Percentiles rank a stretch among this genome's conserved stretches.
phyloP scores from a whole-genome alignment of 2,329 filamentous ascomycete genomes.

The Alternaria triticina region DNA sequence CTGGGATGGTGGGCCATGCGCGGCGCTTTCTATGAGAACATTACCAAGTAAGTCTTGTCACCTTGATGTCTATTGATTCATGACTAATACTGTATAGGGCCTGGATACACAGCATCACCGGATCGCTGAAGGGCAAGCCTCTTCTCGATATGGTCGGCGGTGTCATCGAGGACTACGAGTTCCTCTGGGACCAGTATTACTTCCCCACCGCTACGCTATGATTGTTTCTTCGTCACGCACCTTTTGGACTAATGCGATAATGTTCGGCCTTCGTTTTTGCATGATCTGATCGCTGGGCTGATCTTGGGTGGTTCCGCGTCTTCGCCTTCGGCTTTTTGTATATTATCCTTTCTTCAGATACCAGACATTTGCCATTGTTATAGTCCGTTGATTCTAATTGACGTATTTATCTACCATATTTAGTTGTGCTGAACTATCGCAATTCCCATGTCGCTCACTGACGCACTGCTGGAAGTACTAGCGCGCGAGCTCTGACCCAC shows the following conservation, averaged over 20 bases:
- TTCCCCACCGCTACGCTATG: constrained; percentile 72
- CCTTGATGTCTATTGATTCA: not conserved
- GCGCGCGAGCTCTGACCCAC: constrained; percentile 28
- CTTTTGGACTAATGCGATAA: not conserved
- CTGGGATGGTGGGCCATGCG: constrained; percentile 97
- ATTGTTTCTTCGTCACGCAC: not conserved
- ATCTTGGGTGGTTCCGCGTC: not conserved
- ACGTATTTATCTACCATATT: not conserved
- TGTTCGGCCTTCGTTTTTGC: not conserved
- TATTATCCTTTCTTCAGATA: constrained; percentile 27
- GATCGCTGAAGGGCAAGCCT: constrained; percentile 72
- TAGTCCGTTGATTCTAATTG: not conserved
- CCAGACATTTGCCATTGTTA: constrained; percentile 12
- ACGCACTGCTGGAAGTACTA: constrained; percentile 20
- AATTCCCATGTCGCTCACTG: constrained; percentile 10
- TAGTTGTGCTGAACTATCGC: not conserved
- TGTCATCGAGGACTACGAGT: constrained; percentile 94
- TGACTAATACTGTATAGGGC: constrained; percentile 50
- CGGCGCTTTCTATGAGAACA: constrained; percentile 93
- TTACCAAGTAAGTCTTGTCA: constrained; percentile 66
- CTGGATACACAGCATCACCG: constrained; percentile 72
- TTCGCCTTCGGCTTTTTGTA: constrained; percentile 2
- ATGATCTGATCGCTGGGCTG: constrained; percentile 1
- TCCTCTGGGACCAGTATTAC: constrained; percentile 97
- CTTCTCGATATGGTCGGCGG: constrained; percentile 82